Conservation (phyloP, 306 rosid genomes). For the Gastrolobium bilobum region DNA sequence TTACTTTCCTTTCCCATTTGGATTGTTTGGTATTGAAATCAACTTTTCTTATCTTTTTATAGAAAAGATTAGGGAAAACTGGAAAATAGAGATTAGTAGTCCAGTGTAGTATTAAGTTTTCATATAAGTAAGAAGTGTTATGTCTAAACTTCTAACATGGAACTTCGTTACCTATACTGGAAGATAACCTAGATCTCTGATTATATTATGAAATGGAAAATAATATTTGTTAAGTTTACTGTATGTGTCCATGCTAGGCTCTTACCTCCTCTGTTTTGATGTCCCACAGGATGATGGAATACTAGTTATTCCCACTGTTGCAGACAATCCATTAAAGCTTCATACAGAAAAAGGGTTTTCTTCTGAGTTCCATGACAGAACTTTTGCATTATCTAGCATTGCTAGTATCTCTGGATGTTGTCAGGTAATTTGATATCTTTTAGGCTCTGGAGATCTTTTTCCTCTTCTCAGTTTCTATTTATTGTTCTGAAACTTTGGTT, state of each 20-base stretch:
- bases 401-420: slow-evolving; percentile 71
- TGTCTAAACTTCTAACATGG: slow-evolving; percentile 20
- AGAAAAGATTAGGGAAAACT: too few species aligned
- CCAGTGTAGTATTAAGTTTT: slow-evolving; percentile 9
- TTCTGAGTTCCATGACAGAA: slow-evolving; percentile 60
- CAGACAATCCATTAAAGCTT: slow-evolving; percentile 61
- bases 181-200: too few species aligned
- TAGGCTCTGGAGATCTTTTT: slow-evolving; percentile 35
- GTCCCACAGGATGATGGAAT: slow-evolving; percentile 64
- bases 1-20: too few species aligned
- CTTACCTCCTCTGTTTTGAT: too few species aligned
- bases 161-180: slow-evolving; percentile 19
- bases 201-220: too few species aligned
- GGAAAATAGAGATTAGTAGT: slow-evolving; percentile 16
- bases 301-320: slow-evolving; percentile 64
- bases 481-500: slow-evolving; percentile 41
- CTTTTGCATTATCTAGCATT: slow-evolving; percentile 60
- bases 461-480: slow-evolving; percentile 30
- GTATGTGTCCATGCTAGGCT: too few species aligned
- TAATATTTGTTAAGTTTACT: too few species aligned
- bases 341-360: slow-evolving; percentile 50
- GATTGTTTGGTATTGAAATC: too few species aligned
- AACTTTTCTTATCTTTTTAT: too few species aligned
- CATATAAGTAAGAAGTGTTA: neutral
- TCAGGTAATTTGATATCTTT: slow-evolving; percentile 66